Percentiles rank a stretch among this genome's conserved stretches.
These are phyloP conservation scores for Calonectria montana DNA, from an alignment of 2,329 filamentous ascomycete species.

Conservation along the genomic window DNA sequence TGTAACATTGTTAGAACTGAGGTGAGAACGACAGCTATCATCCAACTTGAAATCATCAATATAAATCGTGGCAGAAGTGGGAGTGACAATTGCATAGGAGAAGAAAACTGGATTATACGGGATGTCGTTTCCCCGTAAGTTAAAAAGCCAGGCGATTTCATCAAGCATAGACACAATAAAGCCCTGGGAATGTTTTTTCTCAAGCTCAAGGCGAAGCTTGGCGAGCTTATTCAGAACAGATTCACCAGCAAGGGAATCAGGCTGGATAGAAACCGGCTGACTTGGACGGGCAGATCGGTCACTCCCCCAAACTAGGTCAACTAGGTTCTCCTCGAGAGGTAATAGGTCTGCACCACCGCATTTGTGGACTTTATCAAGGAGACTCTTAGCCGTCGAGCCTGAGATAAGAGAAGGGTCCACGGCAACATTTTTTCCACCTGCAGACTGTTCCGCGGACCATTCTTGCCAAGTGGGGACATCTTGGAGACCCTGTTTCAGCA, in stretches of 20 bases:
- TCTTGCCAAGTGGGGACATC: slow-evolving; percentile 98
- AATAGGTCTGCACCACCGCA: slow-evolving; percentile 82
- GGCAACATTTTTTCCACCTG: slow-evolving; percentile 86
- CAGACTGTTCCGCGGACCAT: slow-evolving; percentile 89
- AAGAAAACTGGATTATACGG: slow-evolving; percentile 99
- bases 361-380: slow-evolving; percentile 88
- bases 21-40: slow-evolving; percentile 74
- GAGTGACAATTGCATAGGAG: slow-evolving; percentile 91
- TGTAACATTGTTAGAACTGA: slow-evolving; percentile 75
- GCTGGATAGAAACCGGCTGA: slow-evolving; percentile 79
- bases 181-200: slow-evolving; percentile 87
- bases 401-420: slow-evolving; percentile 92
- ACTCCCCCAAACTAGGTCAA: slow-evolving; percentile 89
- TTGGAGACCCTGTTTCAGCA: slow-evolving; percentile 92
- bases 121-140: slow-evolving; percentile 93
- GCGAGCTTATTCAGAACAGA: slow-evolving; percentile 83
- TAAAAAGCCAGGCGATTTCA: slow-evolving; percentile 99
- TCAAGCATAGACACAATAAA: slow-evolving; percentile 96
- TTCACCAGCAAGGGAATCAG: slow-evolving; percentile 82
- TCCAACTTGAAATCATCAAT: slow-evolving; percentile 84
- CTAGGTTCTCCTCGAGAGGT: slow-evolving; percentile 82
- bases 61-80: slow-evolving; percentile 81
- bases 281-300: slow-evolving; percentile 79
- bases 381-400: slow-evolving; percentile 70
- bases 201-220: slow-evolving; percentile 89